A percentile compares a stretch with the other conserved stretches of the same genome.
Evolutionary conservation across 2,329 filamentous ascomycete species (phyloP).

Genomic region (Aspergillus chevalieri): DNA sequence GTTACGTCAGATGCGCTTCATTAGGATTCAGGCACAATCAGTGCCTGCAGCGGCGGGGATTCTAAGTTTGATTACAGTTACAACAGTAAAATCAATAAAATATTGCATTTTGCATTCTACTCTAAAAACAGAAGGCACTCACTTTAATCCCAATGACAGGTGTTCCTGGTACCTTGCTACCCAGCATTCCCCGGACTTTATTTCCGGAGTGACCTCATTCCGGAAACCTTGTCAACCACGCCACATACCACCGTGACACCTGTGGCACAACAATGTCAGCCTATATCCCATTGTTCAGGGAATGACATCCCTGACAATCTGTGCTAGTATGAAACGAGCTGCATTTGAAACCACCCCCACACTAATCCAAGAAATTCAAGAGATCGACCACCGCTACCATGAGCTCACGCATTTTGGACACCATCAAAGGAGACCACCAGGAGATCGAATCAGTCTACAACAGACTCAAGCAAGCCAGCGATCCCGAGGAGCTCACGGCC

Average conservation of each 20-base stretch:
- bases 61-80: no score
- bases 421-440: constrained; percentile 36
- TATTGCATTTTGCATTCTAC: no score
- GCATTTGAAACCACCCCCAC: not conserved
- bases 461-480: constrained; percentile 32
- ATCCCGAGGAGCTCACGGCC: constrained; percentile 37
- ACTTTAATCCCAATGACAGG: not conserved
- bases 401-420: constrained; percentile 22
- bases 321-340: not conserved
- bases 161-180: no score
- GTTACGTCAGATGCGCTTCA: not conserved
- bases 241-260: not conserved
- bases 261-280: not conserved
- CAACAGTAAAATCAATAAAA: no score
- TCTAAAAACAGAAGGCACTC: no score
- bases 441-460: constrained; percentile 38
- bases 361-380: not conserved
- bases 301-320: not conserved
- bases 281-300: not conserved
- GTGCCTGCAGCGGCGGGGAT: not conserved
- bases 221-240: not conserved
- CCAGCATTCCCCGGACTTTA: not conserved
- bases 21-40: no score
- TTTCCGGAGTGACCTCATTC: not conserved
- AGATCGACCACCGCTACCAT: not conserved